Conservation (phyloP, 495 filamentous ascomycete species). For the Penicillium robsamsonii region DNA sequence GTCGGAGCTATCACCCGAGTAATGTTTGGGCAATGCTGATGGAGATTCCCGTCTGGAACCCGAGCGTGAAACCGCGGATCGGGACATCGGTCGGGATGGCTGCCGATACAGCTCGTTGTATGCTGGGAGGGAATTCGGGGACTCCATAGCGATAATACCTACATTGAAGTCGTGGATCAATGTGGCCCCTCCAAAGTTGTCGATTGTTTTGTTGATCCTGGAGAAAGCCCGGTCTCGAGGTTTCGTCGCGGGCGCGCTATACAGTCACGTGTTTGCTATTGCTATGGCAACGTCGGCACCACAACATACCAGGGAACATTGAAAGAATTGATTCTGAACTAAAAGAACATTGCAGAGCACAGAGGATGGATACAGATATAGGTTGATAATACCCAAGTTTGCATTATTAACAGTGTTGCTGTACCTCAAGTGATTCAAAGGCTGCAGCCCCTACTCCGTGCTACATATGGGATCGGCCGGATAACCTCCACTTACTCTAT, state of each 20-base stretch:
- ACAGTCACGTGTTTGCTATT: slow-evolving; percentile 22
- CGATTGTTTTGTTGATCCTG: slow-evolving; percentile 32
- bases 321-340: not conserved
- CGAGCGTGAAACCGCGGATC: slow-evolving; percentile 42
- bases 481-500: slow-evolving; percentile 2
- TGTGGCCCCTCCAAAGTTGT: slow-evolving; percentile 27
- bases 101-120: slow-evolving; percentile 40
- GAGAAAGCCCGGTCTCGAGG: slow-evolving; percentile 20
- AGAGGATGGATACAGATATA: not conserved
- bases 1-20: slow-evolving; percentile 69
- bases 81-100: slow-evolving; percentile 40
- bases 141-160: slow-evolving; percentile 37
- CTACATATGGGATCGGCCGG: not conserved
- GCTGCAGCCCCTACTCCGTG: not conserved
- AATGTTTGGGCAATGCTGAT: slow-evolving; percentile 32
- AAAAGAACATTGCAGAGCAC: not conserved
- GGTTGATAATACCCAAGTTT: not conserved
- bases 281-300: slow-evolving; percentile 18
- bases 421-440: not conserved
- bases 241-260: slow-evolving; percentile 24
- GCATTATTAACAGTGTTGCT: not conserved
- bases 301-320: slow-evolving; percentile 20
- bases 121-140: slow-evolving; percentile 38
- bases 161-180: slow-evolving; percentile 37
- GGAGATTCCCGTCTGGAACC: slow-evolving; percentile 43